Base-by-base conservation (phyloP, 1,139 yeast genomes). In the Yamadazyma taylorii region DNA sequence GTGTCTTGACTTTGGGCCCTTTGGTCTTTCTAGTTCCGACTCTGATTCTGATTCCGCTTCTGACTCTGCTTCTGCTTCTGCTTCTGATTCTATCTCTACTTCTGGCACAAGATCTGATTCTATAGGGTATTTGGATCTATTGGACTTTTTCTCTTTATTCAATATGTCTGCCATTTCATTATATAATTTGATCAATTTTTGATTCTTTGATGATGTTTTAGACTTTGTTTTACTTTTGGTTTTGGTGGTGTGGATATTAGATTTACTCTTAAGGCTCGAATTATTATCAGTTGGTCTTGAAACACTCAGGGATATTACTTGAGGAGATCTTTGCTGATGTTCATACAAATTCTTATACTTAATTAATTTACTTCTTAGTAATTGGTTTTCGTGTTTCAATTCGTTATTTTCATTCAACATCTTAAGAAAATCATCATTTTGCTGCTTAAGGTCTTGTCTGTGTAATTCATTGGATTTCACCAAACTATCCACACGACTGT, bases 271-370 rank as follows among this genome's bases (percentile, higher is more conserved):
- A n/a, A n/a, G n/a, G n/a, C n/a, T n/a, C n/a, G n/a, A n/a, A n/a
- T n/a, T n/a, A n/a, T n/a, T n/a, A n/a, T n/a, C n/a, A n/a, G n/a
- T n/a, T n/a, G n/a, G n/a, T n/a, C n/a, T n/a, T n/a, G n/a, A n/a
- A n/a, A n/a, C n/a, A n/a, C n/a, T n/a, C n/a, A n/a, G n/a, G n/a
- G n/a, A n/a, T n/a, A n/a, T n/a, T 9, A 15, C 13, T 6, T 24
- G 24, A 13, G 24, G 34, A 13, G 38, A n/a, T 17, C 36, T 15
- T 19, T 27, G 29, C 27, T 38, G 31, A 8, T 35, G 37, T 12
- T 59, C 66, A 30, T 64, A 61, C 26, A 65, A 50, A 6, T 42
- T 47, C 46, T 63, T 64, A 37, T 66, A 66, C 48, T 66, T 66
- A 31, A 55, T 52, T 38, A 66, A 55, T 41, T 66, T 66, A 16